Base-by-base conservation (phyloP, 805 yeast species). In the Cyberlindnera euphorbiae region DNA sequence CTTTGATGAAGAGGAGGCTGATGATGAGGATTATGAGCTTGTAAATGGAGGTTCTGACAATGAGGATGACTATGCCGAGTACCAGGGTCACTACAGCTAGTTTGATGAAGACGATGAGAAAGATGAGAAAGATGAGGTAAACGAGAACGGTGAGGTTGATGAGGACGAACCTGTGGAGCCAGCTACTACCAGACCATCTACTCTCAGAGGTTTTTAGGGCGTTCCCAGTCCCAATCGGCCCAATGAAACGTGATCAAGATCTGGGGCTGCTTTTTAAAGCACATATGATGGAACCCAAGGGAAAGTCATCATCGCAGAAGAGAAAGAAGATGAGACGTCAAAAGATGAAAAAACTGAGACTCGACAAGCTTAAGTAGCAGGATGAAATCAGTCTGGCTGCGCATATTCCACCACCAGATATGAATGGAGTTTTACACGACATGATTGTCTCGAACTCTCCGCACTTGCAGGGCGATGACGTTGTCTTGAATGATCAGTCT, bases 41-140 rank as follows among this genome's bases (percentile, higher is more conserved):
- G n/a, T n/a, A n/a, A n/a, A n/a, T n/a, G n/a, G n/a, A n/a, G n/a
- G n/a, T n/a, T n/a, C n/a, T n/a, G n/a, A 35, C 10, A 41, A 39
- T 4, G 35, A 37, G 6, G 43, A 41, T 2, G 39, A 35, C 6
- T 45, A 37, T 2, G 39, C 40, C 7, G 42, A 36, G 10, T 41
- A 36, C 8, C 49, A 44, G 25, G 46, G 49, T 23, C 51, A 58
- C 6, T 57, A 53, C 15, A 52, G 49, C 6, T 46, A 48, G 22
- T 49, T 46, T 21, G 55, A 49, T 21, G 51, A 47, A 5, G 41
- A 44, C 8, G 49, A 47, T 4, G 38, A 39, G 10, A 35, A 38
- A 13, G 35, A 43, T 8, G 38, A 36, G 7, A 38, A 35, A 5
- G 43, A 32, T 1, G 42, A 37, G 9, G 46, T 35, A 6, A 39